Percentiles rank a stretch among this genome's conserved stretches.
Evolutionary conservation across 257 asterid species (phyloP).

Genomic region (Penstemon newberryi): DNA sequence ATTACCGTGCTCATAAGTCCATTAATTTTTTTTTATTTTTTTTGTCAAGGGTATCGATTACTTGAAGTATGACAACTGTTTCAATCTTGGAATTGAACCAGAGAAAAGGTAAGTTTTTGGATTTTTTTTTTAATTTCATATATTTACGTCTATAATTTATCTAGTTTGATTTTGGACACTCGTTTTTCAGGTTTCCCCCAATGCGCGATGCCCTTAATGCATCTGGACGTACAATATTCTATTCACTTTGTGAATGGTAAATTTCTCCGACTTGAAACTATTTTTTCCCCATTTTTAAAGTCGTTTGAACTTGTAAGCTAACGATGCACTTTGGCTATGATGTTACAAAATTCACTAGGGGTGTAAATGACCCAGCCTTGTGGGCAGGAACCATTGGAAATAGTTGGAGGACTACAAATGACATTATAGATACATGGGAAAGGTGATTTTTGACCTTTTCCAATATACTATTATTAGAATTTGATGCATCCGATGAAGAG

Average conservation of each 20-base stretch:
- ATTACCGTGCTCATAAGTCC: slow-evolving; percentile 21
- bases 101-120: slow-evolving; percentile 55
- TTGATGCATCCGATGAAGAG: too few species aligned
- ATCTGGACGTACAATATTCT: slow-evolving; percentile 81
- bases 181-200: slow-evolving; percentile 75
- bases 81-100: slow-evolving; percentile 83
- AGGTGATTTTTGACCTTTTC: slow-evolving; percentile 44
- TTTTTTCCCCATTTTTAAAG: not conserved
- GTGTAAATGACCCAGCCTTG: slow-evolving; percentile 80
- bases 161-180: slow-evolving; percentile 8
- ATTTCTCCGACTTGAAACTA: slow-evolving; percentile 4
- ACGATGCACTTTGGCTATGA: slow-evolving; percentile 21
- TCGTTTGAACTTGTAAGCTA: not conserved
- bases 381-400: slow-evolving; percentile 92
- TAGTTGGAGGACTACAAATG: slow-evolving; percentile 96
- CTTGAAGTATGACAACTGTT: slow-evolving; percentile 97
- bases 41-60: slow-evolving; percentile 73
- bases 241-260: slow-evolving; percentile 94
- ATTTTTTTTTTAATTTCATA: not conserved
- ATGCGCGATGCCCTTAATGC: slow-evolving; percentile 97
- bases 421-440: slow-evolving; percentile 95
- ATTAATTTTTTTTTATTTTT: slow-evolving; percentile 18
- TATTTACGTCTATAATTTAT: too few species aligned
- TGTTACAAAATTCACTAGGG: slow-evolving; percentile 50
- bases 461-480: slow-evolving; percentile 8